Evolutionary conservation across 495 filamentous ascomycete species (phyloP).

Genomic region (Aspergillus heteromorphus): DNA sequence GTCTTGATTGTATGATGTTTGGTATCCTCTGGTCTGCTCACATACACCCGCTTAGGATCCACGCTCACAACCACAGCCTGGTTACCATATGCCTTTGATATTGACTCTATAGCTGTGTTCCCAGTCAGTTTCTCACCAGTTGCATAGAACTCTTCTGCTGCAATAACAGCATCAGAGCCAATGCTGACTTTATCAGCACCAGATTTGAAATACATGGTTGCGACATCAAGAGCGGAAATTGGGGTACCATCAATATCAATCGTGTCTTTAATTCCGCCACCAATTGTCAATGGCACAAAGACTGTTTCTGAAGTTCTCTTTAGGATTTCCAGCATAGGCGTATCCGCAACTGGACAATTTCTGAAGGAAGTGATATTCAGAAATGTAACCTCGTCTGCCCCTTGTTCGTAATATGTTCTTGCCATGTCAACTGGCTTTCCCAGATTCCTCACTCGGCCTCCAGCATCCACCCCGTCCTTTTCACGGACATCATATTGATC

Average conservation of each 20-base stretch:
- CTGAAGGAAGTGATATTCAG: conserved; percentile 97
- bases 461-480: conserved; percentile 54
- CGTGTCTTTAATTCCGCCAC: conserved; percentile 89
- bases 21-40: conserved; percentile 65
- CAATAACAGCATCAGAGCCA: conserved; percentile 87
- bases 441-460: conserved; percentile 79
- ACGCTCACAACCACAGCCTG: conserved; percentile 96
- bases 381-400: conserved; percentile 94
- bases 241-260: conserved; percentile 84
- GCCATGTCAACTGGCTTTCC: conserved; percentile 97
- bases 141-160: conserved; percentile 82
- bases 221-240: conserved; percentile 82
- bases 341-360: conserved; percentile 83
- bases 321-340: conserved; percentile 93
- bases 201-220: conserved; percentile 94
- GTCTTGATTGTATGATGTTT: conserved; percentile 75
- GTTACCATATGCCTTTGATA: conserved; percentile 88
- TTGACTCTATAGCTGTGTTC: conserved; percentile 87
- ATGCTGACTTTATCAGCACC: conserved; percentile 99
- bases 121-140: conserved; percentile 62
- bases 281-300: conserved; percentile 95
- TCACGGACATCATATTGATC: conserved; percentile 99
- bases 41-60: conserved; percentile 87
- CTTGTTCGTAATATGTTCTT: conserved; percentile 89
- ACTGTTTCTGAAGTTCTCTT: conserved; percentile 81